Conservation (phyloP, 1,139 yeast genomes). For the Meyerozyma athensensis region DNA sequence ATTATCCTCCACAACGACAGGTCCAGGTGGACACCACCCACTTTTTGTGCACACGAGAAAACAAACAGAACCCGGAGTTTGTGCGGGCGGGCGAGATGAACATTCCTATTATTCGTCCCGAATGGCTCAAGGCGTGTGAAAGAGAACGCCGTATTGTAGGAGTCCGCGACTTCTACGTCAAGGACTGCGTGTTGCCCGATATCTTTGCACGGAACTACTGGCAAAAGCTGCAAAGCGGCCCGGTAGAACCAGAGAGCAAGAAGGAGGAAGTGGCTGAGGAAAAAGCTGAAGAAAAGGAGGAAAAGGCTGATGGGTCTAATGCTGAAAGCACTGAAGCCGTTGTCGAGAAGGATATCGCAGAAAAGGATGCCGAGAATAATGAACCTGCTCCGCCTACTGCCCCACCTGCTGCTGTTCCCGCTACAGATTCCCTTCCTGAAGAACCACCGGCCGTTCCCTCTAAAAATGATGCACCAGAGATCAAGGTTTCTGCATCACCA, state of each 20-base stretch:
- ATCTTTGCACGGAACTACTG: slow-evolving; percentile 43
- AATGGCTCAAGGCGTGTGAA: slow-evolving; percentile 95
- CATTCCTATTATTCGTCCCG: slow-evolving; percentile 93
- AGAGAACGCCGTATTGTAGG: slow-evolving; percentile 86
- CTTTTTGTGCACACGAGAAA: slow-evolving; percentile 70
- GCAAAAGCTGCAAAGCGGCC: slow-evolving; percentile 15
- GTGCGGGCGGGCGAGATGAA: slow-evolving; percentile 79
- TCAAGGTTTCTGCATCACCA: not conserved
- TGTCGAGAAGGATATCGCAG: too few species aligned
- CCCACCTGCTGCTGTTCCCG: too few species aligned
- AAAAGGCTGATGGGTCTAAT: not conserved
- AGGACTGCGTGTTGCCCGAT: slow-evolving; percentile 46
- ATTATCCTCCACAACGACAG: slow-evolving; percentile 60
- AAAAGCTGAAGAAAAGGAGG: slow-evolving; percentile 6
- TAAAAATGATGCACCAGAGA: not conserved
- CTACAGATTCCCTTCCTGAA: slow-evolving; percentile 1
- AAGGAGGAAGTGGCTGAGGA: slow-evolving; percentile 6
- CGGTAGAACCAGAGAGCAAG: too few species aligned
- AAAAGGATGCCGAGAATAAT: too few species aligned
- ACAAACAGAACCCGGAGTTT: slow-evolving; percentile 56
- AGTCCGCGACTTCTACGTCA: slow-evolving; percentile 76
- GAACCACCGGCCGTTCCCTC: too few species aligned
- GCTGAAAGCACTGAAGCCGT: too few species aligned
- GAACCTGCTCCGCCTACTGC: too few species aligned
- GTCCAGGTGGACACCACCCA: slow-evolving; percentile 94